Base-by-base conservation (phyloP, 2,329 filamentous ascomycete species). In the Trichophyton verrucosum region DNA sequence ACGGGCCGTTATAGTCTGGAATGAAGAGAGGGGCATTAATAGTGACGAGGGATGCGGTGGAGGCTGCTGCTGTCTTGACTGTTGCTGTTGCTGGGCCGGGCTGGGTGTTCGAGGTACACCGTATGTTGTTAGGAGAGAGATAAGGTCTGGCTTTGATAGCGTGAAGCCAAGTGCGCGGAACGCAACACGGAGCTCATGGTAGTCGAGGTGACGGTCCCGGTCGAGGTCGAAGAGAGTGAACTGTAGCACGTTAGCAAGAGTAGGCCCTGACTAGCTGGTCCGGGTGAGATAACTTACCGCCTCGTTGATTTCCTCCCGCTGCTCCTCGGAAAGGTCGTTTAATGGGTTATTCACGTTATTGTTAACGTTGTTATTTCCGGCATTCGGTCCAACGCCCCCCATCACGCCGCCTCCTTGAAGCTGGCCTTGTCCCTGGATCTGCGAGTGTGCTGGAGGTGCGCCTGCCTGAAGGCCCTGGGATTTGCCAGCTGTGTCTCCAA, bases 181-280 rank as follows among this genome's bases (percentile, higher is more conserved):
- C 63, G 92, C 91, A 76, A 97, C 94, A 75, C 94, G 92, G 73
- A 97, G 89, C 77, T 99, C 94, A 77, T 97, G 94, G 79, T 96
- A 97, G 78, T 97, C 92, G 71, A 99, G 89, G 74, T 88, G 86
- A 55, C 86, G 83, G 77, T 97, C 91, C 73, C 95, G 92, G 80
- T 97, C 92, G 70, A 96, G 87, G 74, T 97, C 94, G 80, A 99
- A 97, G 66, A 97, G 85, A 64, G 86, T 86, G 75, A 97, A 97
- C 88, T 95, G 66, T 47, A 58, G n/a, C 49, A 49, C 42, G 22
- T 60, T 13, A 47, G 47, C 15, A 56, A 46, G 46, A 13, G n/a
- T 46, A 33, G 1, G 11, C 11, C 22, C 22, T 15, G 51, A 17
- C 3, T 30, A 20, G 59, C 24, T 30, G 27, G 58, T n/a, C n/a